phyloP scores from a whole-genome alignment of 1,139 yeast species.

The Candida pseudocylindracea region DNA sequence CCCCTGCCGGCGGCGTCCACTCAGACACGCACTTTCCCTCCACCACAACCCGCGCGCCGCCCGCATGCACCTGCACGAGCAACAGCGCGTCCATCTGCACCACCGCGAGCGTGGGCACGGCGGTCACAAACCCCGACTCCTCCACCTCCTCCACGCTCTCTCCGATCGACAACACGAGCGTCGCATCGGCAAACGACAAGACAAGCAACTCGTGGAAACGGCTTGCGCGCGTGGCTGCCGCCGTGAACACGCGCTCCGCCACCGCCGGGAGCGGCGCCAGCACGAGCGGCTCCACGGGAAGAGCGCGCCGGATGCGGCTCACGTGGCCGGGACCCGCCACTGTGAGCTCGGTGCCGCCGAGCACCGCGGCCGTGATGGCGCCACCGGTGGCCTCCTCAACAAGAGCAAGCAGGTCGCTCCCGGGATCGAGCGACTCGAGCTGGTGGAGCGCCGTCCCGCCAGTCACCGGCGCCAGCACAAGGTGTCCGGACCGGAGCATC shows the following conservation, averaged over 20 bases:
- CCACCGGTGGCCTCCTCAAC: no score
- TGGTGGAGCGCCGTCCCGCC: no score
- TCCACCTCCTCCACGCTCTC: slow-evolving; percentile 62
- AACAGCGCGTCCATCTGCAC: slow-evolving; percentile 47
- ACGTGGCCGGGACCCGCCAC: no score
- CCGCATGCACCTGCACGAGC: slow-evolving; percentile 48
- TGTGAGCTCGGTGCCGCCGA: no score
- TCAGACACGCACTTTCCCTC: slow-evolving; percentile 4
- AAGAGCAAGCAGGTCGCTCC: no score
- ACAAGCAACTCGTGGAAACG: slow-evolving; percentile 40
- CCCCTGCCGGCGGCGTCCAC: slow-evolving; percentile 72
- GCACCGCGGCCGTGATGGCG: no score
- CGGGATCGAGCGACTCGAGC: no score
- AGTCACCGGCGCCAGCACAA: no score
- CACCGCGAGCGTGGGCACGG: slow-evolving; percentile 43
- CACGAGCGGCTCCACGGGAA: slow-evolving; percentile 38
- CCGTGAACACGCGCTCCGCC: slow-evolving; percentile 41
- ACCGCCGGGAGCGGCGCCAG: slow-evolving; percentile 46
- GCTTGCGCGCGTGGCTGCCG: slow-evolving; percentile 21
- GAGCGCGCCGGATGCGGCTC: slow-evolving; percentile 11
- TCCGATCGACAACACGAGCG: slow-evolving; percentile 56
- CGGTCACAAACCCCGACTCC: slow-evolving; percentile 34
- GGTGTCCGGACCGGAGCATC: no score
- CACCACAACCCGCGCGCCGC: slow-evolving; percentile 49
- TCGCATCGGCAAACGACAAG: slow-evolving; percentile 29